Base-by-base conservation (phyloP, 2,329 filamentous ascomycete genomes). In the Incumbomyces lentus region DNA sequence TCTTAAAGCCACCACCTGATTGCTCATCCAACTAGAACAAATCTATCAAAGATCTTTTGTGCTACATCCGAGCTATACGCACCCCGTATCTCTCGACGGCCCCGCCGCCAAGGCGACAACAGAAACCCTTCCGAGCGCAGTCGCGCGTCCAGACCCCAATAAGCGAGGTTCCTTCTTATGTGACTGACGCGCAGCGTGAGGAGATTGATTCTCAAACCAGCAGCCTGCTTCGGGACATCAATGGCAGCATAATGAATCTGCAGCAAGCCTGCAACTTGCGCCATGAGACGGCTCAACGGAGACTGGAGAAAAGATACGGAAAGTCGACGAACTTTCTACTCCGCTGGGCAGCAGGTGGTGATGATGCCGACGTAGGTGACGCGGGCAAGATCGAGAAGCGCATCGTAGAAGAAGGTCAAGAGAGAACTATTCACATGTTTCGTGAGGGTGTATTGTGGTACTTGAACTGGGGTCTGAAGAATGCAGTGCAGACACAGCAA, bases 31-130 rank as follows among this genome's bases (percentile, higher is more conserved):
- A 37, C 14, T 59, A 94, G 88, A 92, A 94, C 62, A 76, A 81
- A 6, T 87, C 93, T 62, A 93, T 96, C 51, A 68, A 77, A 51
- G 86, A 83, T 42, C 79, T 98, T 31, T 81, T 87, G 57, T 71
- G 71, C 55, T 86, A 95, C 59, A 81, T 98, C 16, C 80, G 79
- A 60, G 79, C 81, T 49, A 87, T 95, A 59, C 85, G 90, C 49
- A 86, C 88, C 57, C 81, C 88, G 49, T 98, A 98, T 68, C 84
- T 98, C 43, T 92, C 89, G 29, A 88, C 84, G 17, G 76, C 78
- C 52, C 59, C 60, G 40, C 71, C 78, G 52, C 69, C 71, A 22
- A 68, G 52, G 17, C 45, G 49, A 16, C 34, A 69, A 46, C 62
- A 60, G 47, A 52, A 59, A 49, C 48, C 58, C 46, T 47, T 59